Percentiles rank a stretch among this genome's conserved stretches.
Conservation (phyloP, 192 early-diverging fungal genomes). For the Mortierella antarctica region DNA sequence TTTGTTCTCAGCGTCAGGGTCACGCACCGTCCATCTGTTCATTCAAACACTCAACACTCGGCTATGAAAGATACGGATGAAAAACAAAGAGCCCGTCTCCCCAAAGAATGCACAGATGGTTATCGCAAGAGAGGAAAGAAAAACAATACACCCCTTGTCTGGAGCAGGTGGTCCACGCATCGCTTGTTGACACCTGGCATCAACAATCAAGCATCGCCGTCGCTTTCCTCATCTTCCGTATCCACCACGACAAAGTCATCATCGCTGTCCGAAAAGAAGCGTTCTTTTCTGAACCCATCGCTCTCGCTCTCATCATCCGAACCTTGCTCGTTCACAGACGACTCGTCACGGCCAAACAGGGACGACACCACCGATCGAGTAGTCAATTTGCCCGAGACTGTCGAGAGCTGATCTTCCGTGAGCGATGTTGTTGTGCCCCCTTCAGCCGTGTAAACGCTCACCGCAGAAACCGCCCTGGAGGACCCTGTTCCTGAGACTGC, state of each 20-base stretch:
- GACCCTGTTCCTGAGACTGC: neutral
- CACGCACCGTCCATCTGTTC: too few relatives aligned
- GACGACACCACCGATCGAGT: conserved; percentile 3
- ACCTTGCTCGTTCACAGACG: conserved; percentile 28
- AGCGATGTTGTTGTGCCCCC: neutral
- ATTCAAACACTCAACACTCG: too few relatives aligned
- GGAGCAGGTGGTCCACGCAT: neutral
- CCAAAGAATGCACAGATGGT: too few relatives aligned
- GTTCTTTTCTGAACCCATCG: conserved; percentile 6
- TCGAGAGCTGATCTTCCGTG: conserved; percentile 40
- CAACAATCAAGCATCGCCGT: neutral
- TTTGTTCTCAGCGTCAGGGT: too few relatives aligned
- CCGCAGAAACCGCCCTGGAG: neutral
- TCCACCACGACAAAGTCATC: conserved; percentile 39
- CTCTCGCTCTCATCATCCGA: conserved; percentile 17
- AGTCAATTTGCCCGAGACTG: conserved; percentile 15
- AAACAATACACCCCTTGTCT: too few relatives aligned
- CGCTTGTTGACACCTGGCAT: neutral
- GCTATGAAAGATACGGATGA: too few relatives aligned
- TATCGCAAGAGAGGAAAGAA: too few relatives aligned
- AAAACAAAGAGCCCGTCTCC: too few relatives aligned
- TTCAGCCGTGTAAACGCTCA: neutral
- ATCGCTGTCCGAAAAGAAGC: conserved; percentile 27
- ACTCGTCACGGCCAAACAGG: conserved; percentile 2
- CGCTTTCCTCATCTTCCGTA: conserved; percentile 13